Conservation (phyloP, 192 early-diverging fungal species). For the Linnemannia zychae region DNA sequence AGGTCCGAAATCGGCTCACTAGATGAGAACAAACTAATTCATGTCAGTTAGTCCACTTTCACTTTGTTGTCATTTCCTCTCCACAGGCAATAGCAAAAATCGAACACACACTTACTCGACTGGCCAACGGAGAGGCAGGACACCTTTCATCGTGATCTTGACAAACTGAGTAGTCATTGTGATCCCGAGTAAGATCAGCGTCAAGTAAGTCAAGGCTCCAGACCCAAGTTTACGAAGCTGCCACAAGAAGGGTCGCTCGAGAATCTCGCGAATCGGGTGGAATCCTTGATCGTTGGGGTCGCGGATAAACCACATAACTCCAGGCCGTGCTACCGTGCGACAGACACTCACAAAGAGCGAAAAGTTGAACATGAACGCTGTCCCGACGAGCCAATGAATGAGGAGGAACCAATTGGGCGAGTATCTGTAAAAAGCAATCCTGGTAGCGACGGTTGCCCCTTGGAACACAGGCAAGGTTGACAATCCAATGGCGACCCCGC, state of each 20-base stretch:
- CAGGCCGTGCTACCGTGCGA: conserved; percentile 89
- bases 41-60: conserved; percentile 44
- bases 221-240: conserved; percentile 87
- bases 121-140: conserved; percentile 76
- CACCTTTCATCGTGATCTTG: conserved; percentile 40
- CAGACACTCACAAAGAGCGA: conserved; percentile 86
- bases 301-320: conserved; percentile 98
- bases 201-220: conserved; percentile 87
- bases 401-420: conserved; percentile 75
- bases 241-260: conserved; percentile 79
- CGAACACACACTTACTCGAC: conserved; percentile 67
- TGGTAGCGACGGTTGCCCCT: conserved; percentile 64
- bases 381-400: conserved; percentile 93
- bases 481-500: conserved; percentile 86
- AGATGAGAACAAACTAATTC: conserved; percentile 21
- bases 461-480: conserved; percentile 84
- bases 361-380: conserved; percentile 95
- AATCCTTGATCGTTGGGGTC: conserved; percentile 96
- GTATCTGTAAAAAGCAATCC: conserved; percentile 66
- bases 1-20: conserved; percentile 79
- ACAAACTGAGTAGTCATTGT: conserved; percentile 64
- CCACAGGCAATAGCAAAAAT: background rate
- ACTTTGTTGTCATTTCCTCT: background rate
- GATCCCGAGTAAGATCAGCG: conserved; percentile 78
- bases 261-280: conserved; percentile 93